Conservation (phyloP, 2,329 filamentous ascomycete species). For the Ophiostoma novo-ulmi region DNA sequence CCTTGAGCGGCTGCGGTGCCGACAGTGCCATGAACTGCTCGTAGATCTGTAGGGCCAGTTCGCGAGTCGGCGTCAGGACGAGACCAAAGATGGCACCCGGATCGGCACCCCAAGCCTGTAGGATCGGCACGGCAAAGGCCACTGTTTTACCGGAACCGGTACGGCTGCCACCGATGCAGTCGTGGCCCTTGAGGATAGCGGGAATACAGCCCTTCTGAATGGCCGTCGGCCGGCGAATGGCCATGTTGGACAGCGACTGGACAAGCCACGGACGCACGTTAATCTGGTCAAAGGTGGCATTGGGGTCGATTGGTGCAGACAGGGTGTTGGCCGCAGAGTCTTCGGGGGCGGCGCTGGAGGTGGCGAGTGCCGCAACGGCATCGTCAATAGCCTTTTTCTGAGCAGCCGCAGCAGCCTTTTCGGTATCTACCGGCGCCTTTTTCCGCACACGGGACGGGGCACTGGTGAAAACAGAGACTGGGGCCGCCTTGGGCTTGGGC, state of each 20-base stretch:
- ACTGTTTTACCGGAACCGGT: conserved; percentile 98
- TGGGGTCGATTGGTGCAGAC: conserved; percentile 50
- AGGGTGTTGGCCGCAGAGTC: conserved; percentile 31
- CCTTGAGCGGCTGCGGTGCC: conserved; percentile 79
- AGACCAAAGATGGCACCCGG: conserved; percentile 87
- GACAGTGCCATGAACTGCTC: conserved; percentile 95
- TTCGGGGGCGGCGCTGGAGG: conserved; percentile 1
- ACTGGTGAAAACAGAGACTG: conserved; percentile 42
- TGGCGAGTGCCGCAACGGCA: conserved; percentile 16
- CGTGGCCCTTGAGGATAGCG: conserved; percentile 80
- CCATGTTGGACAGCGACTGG: conserved; percentile 66
- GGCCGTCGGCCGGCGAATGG: conserved; percentile 80
- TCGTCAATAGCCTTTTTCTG: conserved; percentile 17
- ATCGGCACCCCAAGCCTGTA: conserved; percentile 90
- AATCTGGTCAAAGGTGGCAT: conserved; percentile 65
- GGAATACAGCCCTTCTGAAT: conserved; percentile 94
- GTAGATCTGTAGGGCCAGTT: conserved; percentile 91
- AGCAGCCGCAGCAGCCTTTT: conserved; percentile 12
- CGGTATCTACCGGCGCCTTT: neutral
- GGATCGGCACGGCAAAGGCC: conserved; percentile 87
- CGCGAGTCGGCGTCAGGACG: conserved; percentile 81
- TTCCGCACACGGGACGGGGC: conserved; percentile 52
- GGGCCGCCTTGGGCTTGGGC: conserved; percentile 27
- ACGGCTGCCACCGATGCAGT: conserved; percentile 90
- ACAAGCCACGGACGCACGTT: conserved; percentile 82